These are phyloP conservation scores for Rutstroemia sp. DNA, from an alignment of 2,329 filamentous ascomycete species.

Conservation along the genomic window DNA sequence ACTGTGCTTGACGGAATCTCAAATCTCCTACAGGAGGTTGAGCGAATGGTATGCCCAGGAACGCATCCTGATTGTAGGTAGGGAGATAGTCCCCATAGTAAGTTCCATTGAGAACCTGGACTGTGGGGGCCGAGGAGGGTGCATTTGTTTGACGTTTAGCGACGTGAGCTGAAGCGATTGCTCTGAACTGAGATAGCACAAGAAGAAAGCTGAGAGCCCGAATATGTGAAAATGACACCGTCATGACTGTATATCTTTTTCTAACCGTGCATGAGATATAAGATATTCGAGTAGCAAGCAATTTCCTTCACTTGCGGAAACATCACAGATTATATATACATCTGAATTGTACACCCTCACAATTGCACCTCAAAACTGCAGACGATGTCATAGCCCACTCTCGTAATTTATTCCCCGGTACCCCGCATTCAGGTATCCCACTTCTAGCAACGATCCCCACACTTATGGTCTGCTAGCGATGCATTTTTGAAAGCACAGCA, in stretches of 20 bases:
- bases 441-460: neutral
- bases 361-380: neutral
- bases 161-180: too few species aligned
- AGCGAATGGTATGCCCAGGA: slow-evolving; percentile 18
- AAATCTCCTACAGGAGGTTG: slow-evolving; percentile 10
- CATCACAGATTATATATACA: neutral
- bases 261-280: neutral
- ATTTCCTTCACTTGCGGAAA: neutral
- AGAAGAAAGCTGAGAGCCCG: neutral
- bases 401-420: neutral
- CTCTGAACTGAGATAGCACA: too few species aligned
- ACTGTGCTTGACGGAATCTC: slow-evolving; percentile 9
- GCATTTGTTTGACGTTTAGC: too few species aligned
- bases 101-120: slow-evolving; percentile 17
- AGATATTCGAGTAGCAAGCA: neutral
- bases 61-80: slow-evolving; percentile 17
- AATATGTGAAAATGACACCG: neutral
- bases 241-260: neutral
- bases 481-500: neutral
- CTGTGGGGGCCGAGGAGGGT: slow-evolving; percentile 8
- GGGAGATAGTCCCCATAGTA: slow-evolving; percentile 13
- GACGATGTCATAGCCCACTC: neutral
- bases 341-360: neutral
- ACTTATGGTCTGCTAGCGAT: neutral
- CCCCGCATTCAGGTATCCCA: neutral